phyloP scores from a whole-genome alignment of 2,329 filamentous ascomycete species.

The Shiraia bambusicola region DNA sequence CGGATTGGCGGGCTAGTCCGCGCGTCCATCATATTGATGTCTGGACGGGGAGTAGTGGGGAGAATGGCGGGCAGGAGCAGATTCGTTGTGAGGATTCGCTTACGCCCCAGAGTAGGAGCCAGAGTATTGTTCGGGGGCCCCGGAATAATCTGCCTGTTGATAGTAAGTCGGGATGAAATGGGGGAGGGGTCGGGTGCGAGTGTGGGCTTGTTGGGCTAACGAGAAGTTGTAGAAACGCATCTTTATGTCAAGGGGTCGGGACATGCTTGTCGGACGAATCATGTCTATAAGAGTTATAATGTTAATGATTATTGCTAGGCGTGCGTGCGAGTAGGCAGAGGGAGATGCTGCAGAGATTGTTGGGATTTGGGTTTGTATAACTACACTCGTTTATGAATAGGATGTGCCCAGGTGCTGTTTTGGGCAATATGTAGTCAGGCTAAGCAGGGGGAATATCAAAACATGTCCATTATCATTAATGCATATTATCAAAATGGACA shows the following conservation, averaged over 20 bases:
- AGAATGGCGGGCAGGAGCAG: conserved; percentile 22
- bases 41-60: conserved; percentile 19
- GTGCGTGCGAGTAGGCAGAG: background rate
- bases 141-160: conserved; percentile 8
- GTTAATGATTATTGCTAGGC: conserved; percentile 12
- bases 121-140: conserved; percentile 15
- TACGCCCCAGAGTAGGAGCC: conserved; percentile 16
- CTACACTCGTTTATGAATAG: too few species aligned
- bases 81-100: conserved; percentile 26
- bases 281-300: conserved; percentile 11
- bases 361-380: too few species aligned
- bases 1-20: conserved; percentile 19
- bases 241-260: conserved; percentile 11
- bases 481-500: too few species aligned
- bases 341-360: too few species aligned
- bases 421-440: too few species aligned
- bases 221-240: too few species aligned
- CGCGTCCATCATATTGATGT: conserved; percentile 19
- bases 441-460: too few species aligned
- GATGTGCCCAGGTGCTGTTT: too few species aligned
- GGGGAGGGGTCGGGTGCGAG: too few species aligned
- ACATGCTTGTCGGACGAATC: conserved; percentile 6
- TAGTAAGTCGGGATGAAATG: conserved; percentile 3
- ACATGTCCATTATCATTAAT: too few species aligned
- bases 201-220: conserved; percentile 5